Evolutionary conservation across 2,329 filamentous ascomycete genomes (phyloP), one percentile per base, ranked within the genome.

Genomic region (Geosmithia putterillii): DNA sequence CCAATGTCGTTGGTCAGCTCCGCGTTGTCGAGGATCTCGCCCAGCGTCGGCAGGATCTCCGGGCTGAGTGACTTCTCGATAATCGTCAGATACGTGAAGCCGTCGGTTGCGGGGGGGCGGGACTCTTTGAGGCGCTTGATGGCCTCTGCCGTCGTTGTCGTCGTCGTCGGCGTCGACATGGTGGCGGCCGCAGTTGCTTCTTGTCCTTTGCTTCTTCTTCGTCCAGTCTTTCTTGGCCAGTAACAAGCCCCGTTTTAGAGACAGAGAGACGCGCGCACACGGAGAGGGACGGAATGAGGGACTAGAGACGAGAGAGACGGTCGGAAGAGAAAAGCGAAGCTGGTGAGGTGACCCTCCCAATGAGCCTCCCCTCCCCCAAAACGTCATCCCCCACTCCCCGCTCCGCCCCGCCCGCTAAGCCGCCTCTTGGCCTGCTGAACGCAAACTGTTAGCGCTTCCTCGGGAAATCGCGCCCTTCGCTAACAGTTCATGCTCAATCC

Each of bases 41-140:
- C 74, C 39, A 90, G 69, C 3, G 74, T 65, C 1, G 83, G 80
- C 38, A 90, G 66, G 47, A 81, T 70, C 46, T 81, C 77, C 17
- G 76, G 70, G 5, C 73, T 78, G 39, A 88, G 67, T 51, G 84
- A 81, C 60, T 83, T 78, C 58, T 87, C 82, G 54, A 90, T 66
- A 48, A 89, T 79, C 44, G 83, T 87, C 44, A 89, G 73, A 59
- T 88, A 90, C 19, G 83, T 87, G 54, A 88, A 74, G 48, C 74
- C 72, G 57, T 90, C 84, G 34, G 69, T 73, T 18, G 67, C 66
- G 3, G 71, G 71, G 7, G 71, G 71, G 21, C 63, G 62, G 38
- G 69, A 67, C 49, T 73, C 69, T 40, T 61, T 56, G 46, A 75
- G 66, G 25, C 69, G 64, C 53, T 63, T 56, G 42, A 71, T 58